These are phyloP conservation scores for Arabidopsis arenosa DNA, from an alignment of 345 rosid species.

Conservation along the genomic window DNA sequence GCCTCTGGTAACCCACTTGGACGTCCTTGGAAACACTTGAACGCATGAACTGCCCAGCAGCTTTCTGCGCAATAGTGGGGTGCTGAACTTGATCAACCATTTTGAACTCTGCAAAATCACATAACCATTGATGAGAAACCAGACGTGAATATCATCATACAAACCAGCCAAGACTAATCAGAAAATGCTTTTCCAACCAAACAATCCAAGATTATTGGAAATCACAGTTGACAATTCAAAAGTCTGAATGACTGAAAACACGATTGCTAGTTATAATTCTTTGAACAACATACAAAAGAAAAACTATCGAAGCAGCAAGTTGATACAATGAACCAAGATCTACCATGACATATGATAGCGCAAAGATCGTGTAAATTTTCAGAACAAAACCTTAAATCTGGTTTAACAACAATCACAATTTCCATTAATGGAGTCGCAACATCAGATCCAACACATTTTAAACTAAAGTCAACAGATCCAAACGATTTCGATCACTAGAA, in stretches of 20 bases:
- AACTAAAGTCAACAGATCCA: slow-evolving; percentile 2
- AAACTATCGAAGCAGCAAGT: too few relatives aligned
- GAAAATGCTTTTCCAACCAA: neutral
- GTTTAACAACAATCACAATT: neutral
- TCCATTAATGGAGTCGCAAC: neutral
- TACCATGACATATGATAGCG: neutral
- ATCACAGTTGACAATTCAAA: neutral
- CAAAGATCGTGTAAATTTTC: neutral
- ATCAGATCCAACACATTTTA: neutral
- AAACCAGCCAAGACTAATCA: neutral
- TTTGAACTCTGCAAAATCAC: slow-evolving; percentile 50
- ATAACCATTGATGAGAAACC: neutral
- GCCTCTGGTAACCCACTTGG: slow-evolving; percentile 57
- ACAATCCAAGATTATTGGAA: neutral
- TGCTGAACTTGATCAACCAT: slow-evolving; percentile 86
- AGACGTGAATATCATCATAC: neutral
- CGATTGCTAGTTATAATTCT: neutral
- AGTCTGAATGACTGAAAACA: neutral
- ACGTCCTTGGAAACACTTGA: slow-evolving; percentile 54
- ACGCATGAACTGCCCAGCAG: slow-evolving; percentile 64
- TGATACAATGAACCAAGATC: neutral
- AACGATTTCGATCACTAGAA: neutral
- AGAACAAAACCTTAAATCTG: neutral
- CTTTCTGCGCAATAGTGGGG: slow-evolving; percentile 71
- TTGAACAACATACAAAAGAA: too few relatives aligned